Evolutionary conservation across 2,329 filamentous ascomycete species (phyloP).

Genomic region (Dactylellina parvicollis): DNA sequence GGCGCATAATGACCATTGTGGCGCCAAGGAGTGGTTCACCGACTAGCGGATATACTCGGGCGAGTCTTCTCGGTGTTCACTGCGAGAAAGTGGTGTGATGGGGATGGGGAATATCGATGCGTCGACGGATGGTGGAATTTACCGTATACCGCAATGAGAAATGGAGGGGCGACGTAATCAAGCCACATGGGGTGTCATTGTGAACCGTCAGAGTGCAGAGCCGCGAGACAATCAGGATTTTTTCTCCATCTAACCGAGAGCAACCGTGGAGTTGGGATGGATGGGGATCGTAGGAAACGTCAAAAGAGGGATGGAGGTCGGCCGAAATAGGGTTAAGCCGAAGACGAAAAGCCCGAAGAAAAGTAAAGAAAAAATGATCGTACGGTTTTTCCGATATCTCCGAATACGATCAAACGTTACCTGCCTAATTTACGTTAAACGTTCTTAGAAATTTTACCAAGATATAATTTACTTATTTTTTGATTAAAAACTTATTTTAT

Average conservation of each 20-base stretch:
- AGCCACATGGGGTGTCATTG: constrained; percentile 25
- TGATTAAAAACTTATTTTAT: constrained; percentile 14
- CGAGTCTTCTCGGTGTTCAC: background rate
- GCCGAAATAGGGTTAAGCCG: constrained; percentile 46
- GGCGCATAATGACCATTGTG: constrained; percentile 31
- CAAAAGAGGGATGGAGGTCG: constrained; percentile 10
- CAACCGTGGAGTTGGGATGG: constrained; percentile 51
- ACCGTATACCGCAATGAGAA: constrained; percentile 45
- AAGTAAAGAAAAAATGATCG: background rate
- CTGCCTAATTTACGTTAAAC: constrained; percentile 29
- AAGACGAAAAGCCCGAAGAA: background rate
- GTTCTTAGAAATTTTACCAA: background rate
- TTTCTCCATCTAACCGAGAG: constrained; percentile 50
- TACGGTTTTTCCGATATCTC: constrained; percentile 27
- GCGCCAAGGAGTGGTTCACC: constrained; percentile 8
- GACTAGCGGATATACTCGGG: constrained; percentile 35
- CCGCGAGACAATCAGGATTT: constrained; percentile 50
- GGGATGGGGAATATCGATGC: background rate
- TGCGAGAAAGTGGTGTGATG: constrained; percentile 23
- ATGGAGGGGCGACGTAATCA: constrained; percentile 42
- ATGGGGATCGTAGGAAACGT: constrained; percentile 26
- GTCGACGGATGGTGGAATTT: constrained; percentile 26
- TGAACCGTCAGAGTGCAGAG: constrained; percentile 30
- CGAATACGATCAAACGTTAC: constrained; percentile 33
- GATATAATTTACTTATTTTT: background rate